Evolutionary conservation across 83 land plant species (phyloP), one percentile per base, ranked within the genome.

Genomic region (Larix sibirica): DNA sequence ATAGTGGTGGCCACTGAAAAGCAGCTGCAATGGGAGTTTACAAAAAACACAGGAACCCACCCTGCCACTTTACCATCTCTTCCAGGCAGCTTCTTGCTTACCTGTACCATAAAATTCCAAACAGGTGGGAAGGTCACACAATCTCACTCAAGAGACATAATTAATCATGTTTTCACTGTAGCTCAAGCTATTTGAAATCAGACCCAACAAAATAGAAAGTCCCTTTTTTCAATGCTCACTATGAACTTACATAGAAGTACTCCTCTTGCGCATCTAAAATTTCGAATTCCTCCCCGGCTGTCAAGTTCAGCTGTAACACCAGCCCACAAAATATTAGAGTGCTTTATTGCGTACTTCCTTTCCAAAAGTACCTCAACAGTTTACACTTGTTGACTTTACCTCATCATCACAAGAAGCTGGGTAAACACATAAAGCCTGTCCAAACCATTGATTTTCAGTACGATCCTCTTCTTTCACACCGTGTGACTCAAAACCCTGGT

Each of bases 371-470:
- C 16, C 31, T 38, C 79, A 81, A 6, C 20, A 16, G 28, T 42
- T 28, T 16, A 31, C 56, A 71, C 23, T 58, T 9, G 21, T 28
- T n/a, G 33, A 82, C 44, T 73, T 75, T 88, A 97, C 98, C 99
- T 97, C 99, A 84, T 97, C 99, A 87, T 97, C 99, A 20, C 98
- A 98, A 81, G 97, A 98, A 42, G 99, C 99, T 81, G 97, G 91
- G 86, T 95, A 97, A 83, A 95, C 99, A 85, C 94, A 94, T 2
- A 97, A 84, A 66, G 99, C 99, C 79, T 85, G 89, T 58, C 99
- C 98, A 87, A 82, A 83, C 80, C 93, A 91, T 9, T 93, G 89
- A 82, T 88, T 93, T 54, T 90, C 90, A 20, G 91, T 83, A 80
- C 85, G 83, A 59, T 88, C 89, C 28, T 84, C 84, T 56, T 79